phyloP scores from a whole-genome alignment of 2,329 filamentous ascomycete genomes.

The Epichloe bromicola region DNA sequence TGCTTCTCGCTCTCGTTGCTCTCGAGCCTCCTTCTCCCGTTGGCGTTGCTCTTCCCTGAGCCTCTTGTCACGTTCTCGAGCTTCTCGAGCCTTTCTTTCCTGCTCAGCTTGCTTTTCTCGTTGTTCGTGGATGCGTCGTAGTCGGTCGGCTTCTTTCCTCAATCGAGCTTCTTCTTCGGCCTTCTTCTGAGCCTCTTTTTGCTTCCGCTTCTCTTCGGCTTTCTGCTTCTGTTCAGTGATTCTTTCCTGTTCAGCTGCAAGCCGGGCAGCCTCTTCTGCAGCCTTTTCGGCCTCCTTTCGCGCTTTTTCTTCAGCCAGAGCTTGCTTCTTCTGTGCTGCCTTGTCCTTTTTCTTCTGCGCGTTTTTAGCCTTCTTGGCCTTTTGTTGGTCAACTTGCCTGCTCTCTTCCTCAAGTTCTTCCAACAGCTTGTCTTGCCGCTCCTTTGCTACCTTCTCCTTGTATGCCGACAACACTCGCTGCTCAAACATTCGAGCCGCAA shows the following conservation, averaged over 20 bases:
- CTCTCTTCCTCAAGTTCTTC: slow-evolving; percentile 85
- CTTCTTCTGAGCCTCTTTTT: slow-evolving; percentile 81
- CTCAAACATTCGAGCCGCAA: slow-evolving; percentile 98
- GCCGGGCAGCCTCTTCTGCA: slow-evolving; percentile 67
- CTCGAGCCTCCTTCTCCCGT: slow-evolving; percentile 64
- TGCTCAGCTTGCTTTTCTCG: slow-evolving; percentile 73
- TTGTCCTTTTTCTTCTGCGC: slow-evolving; percentile 94
- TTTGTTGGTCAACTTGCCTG: slow-evolving; percentile 60
- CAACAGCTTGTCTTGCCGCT: slow-evolving; percentile 80
- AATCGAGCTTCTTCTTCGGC: slow-evolving; percentile 79
- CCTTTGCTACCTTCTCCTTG: slow-evolving; percentile 87
- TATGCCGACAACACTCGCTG: slow-evolving; percentile 95
- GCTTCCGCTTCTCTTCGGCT: slow-evolving; percentile 81
- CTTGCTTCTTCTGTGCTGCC: slow-evolving; percentile 76
- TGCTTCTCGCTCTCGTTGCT: slow-evolving; percentile 57
- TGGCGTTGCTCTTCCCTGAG: slow-evolving; percentile 71
- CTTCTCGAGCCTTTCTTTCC: slow-evolving; percentile 61
- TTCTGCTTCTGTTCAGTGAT: slow-evolving; percentile 68
- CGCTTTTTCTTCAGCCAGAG: slow-evolving; percentile 81
- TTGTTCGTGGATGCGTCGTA: slow-evolving; percentile 68
- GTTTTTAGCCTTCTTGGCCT: slow-evolving; percentile 87
- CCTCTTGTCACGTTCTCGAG: slow-evolving; percentile 62
- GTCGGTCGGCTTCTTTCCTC: slow-evolving; percentile 74
- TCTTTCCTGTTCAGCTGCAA: slow-evolving; percentile 65
- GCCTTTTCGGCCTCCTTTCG: slow-evolving; percentile 79